Base-by-base conservation (phyloP, 768 basidiomycete genomes). In the Sporobolomyces pararoseus region DNA sequence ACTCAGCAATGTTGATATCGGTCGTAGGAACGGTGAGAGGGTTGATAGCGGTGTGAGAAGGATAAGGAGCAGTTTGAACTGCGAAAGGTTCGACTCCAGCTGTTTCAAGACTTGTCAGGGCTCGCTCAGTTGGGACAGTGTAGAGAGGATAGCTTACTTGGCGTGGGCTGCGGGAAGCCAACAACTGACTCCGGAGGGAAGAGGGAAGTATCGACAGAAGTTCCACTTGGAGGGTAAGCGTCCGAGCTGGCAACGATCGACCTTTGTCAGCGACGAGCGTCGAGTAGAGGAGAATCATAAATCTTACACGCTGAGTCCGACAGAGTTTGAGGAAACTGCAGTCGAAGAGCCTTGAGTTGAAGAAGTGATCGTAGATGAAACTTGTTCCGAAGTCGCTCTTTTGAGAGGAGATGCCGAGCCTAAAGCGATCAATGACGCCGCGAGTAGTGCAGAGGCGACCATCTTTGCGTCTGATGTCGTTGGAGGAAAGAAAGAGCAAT, bases 111-210 rank as follows among this genome's bases (percentile, higher is more conserved):
- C 9, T 17, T 9, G 23, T 31, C 9, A 13, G 37, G 3, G 3
- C 42, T 37, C 35, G 34, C 25, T 10, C 35, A 6, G 35, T 12
- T 9, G 2, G 25, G n/a, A 23, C 7, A 21, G 29, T 23, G 4
- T 31, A 13, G 16, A 21, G 6, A 23, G 2, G 3, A 29, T 21
- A 7, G 58, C 70, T 44, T n/a, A 72, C 65, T 65, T 3, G 57
- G 62, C 0, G 71, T 72, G 0, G 66, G 27, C 31, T 59, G 53
- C 21, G 31, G 60, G 42, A 42, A 73, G 4, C 72, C 72, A 9
- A 79, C 70, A 7, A 29, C 69, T 1, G 73, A 55, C 64, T 79
- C 79, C 17, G 32, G 63, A 25, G 79, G 79, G 70, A 79, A 79
- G 1, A 71, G 49, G 7, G 52, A 53, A 3, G 76, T 47, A 73